Evolutionary conservation across 78 protist genomes (phyloP).

Genomic region (Monocercomonoides exilis): DNA sequence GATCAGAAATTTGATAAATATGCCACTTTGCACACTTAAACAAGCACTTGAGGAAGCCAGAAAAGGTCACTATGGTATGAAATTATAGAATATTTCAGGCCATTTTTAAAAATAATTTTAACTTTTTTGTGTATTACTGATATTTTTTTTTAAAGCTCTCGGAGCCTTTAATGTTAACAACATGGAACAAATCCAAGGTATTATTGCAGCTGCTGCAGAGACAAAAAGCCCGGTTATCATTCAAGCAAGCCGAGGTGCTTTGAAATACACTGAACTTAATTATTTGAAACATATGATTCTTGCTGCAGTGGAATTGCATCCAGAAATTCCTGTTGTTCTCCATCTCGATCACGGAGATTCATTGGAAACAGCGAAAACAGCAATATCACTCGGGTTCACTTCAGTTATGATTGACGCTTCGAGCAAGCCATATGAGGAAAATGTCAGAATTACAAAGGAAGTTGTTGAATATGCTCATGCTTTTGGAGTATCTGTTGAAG

Average conservation of each 20-base stretch:
- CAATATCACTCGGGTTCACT: conserved; percentile 37
- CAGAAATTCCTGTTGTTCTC: conserved; percentile 26
- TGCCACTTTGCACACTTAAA: conserved; percentile 11
- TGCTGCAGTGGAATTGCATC: conserved; percentile 34
- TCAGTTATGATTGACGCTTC: conserved; percentile 49
- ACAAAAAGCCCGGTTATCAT: conserved; percentile 34
- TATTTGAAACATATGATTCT: conserved; percentile 24
- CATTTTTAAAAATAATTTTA: conserved; percentile 15
- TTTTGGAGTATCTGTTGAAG: conserved; percentile 36
- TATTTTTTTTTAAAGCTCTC: not conserved
- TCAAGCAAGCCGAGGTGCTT: conserved; percentile 33
- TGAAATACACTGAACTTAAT: conserved; percentile 19
- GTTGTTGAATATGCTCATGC: conserved; percentile 32
- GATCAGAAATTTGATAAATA: no score
- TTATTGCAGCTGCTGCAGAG: conserved; percentile 19
- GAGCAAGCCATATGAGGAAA: conserved; percentile 22
- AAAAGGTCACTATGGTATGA: not conserved
- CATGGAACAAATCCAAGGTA: conserved; percentile 34
- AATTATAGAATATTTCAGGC: no score
- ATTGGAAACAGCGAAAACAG: not conserved
- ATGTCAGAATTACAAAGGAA: conserved; percentile 26
- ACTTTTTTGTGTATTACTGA: not conserved
- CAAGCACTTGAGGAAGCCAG: not conserved
- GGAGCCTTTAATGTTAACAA: not conserved
- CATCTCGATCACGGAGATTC: conserved; percentile 44